A percentile compares a stretch with the other conserved stretches of the same genome.
Evolutionary conservation across 2,329 filamentous ascomycete species (phyloP).

Genomic region (Colletotrichum sp.): DNA sequence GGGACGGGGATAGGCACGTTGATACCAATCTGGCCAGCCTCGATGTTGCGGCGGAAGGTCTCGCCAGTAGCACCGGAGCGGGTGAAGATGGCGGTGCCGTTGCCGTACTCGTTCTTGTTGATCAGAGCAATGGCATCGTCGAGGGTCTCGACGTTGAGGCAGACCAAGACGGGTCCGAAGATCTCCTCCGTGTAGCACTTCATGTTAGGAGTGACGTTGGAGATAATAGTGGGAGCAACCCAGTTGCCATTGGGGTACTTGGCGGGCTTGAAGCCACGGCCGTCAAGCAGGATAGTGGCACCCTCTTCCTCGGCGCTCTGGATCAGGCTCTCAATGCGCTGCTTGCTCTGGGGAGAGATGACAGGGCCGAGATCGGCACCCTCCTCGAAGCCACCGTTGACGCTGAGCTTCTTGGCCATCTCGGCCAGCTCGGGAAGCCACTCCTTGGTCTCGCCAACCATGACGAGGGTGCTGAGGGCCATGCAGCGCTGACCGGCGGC

Average conservation of each 20-base stretch:
- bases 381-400: slow-evolving; percentile 82
- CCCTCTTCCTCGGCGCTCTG: slow-evolving; percentile 80
- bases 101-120: slow-evolving; percentile 87
- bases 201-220: slow-evolving; percentile 81
- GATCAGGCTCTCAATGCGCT: slow-evolving; percentile 79
- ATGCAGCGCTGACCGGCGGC: slow-evolving; percentile 87
- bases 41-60: slow-evolving; percentile 79
- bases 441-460: slow-evolving; percentile 84
- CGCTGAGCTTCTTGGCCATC: slow-evolving; percentile 73
- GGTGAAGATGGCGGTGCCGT: slow-evolving; percentile 87
- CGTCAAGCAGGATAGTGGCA: slow-evolving; percentile 82
- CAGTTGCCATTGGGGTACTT: slow-evolving; percentile 90
- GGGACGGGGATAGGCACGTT: slow-evolving; percentile 82
- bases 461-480: slow-evolving; percentile 82
- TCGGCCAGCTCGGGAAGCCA: slow-evolving; percentile 83
- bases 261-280: slow-evolving; percentile 73
- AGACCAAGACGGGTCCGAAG: slow-evolving; percentile 84
- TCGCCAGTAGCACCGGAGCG: slow-evolving; percentile 77
- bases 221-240: slow-evolving; percentile 83
- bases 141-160: slow-evolving; percentile 77
- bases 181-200: slow-evolving; percentile 86
- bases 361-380: slow-evolving; percentile 83
- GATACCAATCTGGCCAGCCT: slow-evolving; percentile 86
- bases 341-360: slow-evolving; percentile 79
- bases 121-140: slow-evolving; percentile 83